phyloP scores from a whole-genome alignment of 2,329 filamentous ascomycete genomes.

The Neoscytalidium dimidiatum region DNA sequence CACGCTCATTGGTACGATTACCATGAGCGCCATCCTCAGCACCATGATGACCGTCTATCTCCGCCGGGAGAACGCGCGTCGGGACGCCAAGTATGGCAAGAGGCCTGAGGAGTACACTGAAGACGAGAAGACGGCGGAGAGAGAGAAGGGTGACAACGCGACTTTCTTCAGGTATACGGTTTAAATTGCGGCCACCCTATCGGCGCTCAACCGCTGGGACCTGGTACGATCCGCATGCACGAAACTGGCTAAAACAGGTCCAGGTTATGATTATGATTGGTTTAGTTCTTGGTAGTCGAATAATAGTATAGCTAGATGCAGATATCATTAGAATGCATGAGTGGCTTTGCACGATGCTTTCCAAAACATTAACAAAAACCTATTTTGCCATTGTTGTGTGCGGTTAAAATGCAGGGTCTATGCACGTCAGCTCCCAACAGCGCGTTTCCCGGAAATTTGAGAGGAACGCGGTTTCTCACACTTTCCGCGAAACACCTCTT shows the following conservation, averaged over 20 bases:
- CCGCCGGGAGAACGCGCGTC: slow-evolving; percentile 57
- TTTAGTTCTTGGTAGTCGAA: background rate
- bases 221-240: background rate
- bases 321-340: background rate
- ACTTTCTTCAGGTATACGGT: slow-evolving; percentile 44
- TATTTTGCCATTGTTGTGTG: background rate
- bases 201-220: background rate
- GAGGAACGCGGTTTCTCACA: too few relatives aligned
- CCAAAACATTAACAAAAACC: too few relatives aligned
- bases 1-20: slow-evolving; percentile 46
- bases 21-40: slow-evolving; percentile 54
- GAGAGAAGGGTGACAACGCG: slow-evolving; percentile 59
- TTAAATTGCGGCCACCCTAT: slow-evolving; percentile 10
- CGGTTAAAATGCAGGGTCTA: background rate
- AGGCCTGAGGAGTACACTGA: slow-evolving; percentile 51
- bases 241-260: background rate
- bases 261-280: background rate
- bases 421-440: too few relatives aligned
- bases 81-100: slow-evolving; percentile 52
- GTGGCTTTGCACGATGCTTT: too few relatives aligned
- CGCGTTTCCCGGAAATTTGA: too few relatives aligned
- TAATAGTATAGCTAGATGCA: background rate
- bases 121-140: slow-evolving; percentile 56
- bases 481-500: too few relatives aligned
- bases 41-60: slow-evolving; percentile 61